Evolutionary conservation across 2,329 filamentous ascomycete species (phyloP).

Genomic region (Fusarium sp.): DNA sequence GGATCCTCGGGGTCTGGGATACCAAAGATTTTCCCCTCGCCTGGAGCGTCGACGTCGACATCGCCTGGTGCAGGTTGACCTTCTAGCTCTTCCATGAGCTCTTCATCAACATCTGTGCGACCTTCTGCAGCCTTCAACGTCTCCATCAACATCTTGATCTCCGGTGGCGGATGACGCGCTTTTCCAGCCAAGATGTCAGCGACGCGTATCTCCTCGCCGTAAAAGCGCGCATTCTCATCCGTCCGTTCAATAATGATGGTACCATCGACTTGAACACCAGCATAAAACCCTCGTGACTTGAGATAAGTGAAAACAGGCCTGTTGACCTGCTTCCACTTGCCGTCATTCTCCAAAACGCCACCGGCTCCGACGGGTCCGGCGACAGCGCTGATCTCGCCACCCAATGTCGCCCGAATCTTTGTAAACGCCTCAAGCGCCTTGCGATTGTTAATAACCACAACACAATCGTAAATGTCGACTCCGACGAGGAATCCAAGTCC

Average conservation of each 20-base stretch:
- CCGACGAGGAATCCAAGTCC: constrained; percentile 83
- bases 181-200: constrained; percentile 60
- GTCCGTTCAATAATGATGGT: constrained; percentile 85
- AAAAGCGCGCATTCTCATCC: constrained; percentile 88
- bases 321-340: constrained; percentile 63
- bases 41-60: constrained; percentile 47
- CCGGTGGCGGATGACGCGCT: constrained; percentile 44
- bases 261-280: constrained; percentile 86
- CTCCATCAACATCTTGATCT: constrained; percentile 49
- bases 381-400: constrained; percentile 80
- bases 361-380: constrained; percentile 77
- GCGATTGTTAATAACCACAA: constrained; percentile 83
- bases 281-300: constrained; percentile 88
- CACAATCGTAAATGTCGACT: constrained; percentile 89
- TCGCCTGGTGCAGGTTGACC: constrained; percentile 52
- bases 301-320: constrained; percentile 72
- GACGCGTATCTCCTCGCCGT: constrained; percentile 67
- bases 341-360: constrained; percentile 73
- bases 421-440: constrained; percentile 82
- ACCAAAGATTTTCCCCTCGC: constrained; percentile 47
- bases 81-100: constrained; percentile 50
- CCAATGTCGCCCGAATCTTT: constrained; percentile 78
- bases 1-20: constrained; percentile 53
- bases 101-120: constrained; percentile 47
- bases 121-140: constrained; percentile 51